Conservation (phyloP, 768 basidiomycete genomes). For the Filobasidium floriforme region DNA sequence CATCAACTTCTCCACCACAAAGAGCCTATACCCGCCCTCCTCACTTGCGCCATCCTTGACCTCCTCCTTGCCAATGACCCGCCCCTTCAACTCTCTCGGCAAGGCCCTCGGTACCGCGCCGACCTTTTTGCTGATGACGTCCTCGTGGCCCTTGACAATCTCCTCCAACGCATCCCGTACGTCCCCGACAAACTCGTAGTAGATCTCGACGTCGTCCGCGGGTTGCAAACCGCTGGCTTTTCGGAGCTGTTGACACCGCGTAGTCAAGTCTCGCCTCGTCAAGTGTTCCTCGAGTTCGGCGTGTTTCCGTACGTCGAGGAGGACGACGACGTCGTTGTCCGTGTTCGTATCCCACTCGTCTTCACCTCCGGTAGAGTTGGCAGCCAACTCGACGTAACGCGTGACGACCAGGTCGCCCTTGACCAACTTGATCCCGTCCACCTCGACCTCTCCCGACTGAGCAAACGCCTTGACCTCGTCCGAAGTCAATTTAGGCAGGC, state of each 20-base stretch:
- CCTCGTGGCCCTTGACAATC: constrained; percentile 61
- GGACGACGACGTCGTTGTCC: constrained; percentile 87
- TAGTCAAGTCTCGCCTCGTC: constrained; percentile 79
- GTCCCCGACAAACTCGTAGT: constrained; percentile 69
- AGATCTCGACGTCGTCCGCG: constrained; percentile 85
- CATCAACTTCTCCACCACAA: constrained; percentile 5
- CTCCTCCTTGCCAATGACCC: constrained; percentile 71
- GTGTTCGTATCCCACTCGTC: constrained; percentile 60
- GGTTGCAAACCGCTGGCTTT: constrained; percentile 94
- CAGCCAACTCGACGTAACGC: constrained; percentile 70
- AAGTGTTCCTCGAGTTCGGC: constrained; percentile 80
- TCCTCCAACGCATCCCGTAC: constrained; percentile 53
- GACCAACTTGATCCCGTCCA: constrained; percentile 83
- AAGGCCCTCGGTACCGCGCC: constrained; percentile 62
- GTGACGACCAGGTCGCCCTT: constrained; percentile 86
- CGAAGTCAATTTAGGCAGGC: constrained; percentile 69
- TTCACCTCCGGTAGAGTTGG: too few relatives aligned
- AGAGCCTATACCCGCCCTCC: not conserved
- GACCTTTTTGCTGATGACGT: constrained; percentile 65
- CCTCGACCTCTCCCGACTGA: constrained; percentile 63
- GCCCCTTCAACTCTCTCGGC: constrained; percentile 48
- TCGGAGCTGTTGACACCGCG: constrained; percentile 85
- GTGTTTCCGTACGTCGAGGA: constrained; percentile 81
- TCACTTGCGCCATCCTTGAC: constrained; percentile 22
- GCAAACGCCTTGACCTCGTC: constrained; percentile 74